Base-by-base conservation (phyloP, 2,329 filamentous ascomycete genomes). In the Exophiala oligosperma region DNA sequence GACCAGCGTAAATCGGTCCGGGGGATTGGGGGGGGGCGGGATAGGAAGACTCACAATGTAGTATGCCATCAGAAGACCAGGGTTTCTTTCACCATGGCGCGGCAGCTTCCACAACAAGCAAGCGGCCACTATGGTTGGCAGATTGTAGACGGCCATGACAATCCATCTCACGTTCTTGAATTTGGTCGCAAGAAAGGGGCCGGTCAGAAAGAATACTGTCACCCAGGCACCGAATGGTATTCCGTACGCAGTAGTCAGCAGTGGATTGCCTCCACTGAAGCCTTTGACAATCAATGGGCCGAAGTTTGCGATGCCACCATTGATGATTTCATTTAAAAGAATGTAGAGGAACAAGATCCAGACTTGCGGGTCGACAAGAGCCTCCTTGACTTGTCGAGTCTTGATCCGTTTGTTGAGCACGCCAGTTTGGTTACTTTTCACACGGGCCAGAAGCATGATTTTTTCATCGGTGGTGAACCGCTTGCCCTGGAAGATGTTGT, bases 161-260 rank as follows among this genome's bases (percentile, higher is more conserved):
- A 17, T 17, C 17, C 17, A 17, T 17, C 17, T 17, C 17, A 17
- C 17, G 17, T 17, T 17, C 17, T 17, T 17, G 17, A 17, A 17
- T 17, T 17, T 17, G 17, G 17, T 17, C 17, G 17, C 17, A 17
- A 17, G 17, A 17, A 17, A 17, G 17, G 17, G 17, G 17, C 17
- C 17, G 17, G 2, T 81, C 82, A 0, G 75, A 73, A 8, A 84
- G 74, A 37, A 85, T 78, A 62, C 74, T 82, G n/a, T 82, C 67
- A 2, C 82, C 74, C 54, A 83, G 1, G 74, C 78, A 4, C 82
- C 82, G 44, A 79, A 76, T 0, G 82, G 83, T 32, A 85, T 84
- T 0, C 81, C 82, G 2, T 81, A 73, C 0, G 77, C 78, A 0
- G 80, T 81, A 0, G 82, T 83, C 6, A 73, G 65, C 0, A 82